Conservation (phyloP, 257 asterid species). For the Nicotiana tabacum region DNA sequence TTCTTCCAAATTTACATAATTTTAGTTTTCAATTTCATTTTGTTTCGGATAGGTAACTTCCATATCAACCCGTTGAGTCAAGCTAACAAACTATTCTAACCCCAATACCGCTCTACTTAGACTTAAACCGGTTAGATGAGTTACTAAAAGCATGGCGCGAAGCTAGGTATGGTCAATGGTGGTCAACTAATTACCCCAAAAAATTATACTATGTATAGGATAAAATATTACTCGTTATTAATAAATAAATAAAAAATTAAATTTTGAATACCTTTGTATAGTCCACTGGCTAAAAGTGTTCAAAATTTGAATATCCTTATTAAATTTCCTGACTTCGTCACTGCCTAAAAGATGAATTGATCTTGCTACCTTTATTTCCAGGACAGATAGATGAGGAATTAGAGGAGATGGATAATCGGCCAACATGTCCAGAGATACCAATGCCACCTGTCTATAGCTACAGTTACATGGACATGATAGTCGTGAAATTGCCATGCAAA, state of each 20-base stretch:
- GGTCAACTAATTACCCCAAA: no score
- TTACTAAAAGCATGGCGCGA: neutral
- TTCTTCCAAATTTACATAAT: neutral
- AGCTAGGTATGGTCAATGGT: no score
- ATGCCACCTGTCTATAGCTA: slow-evolving; percentile 49
- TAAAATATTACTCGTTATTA: no score
- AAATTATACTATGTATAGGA: no score
- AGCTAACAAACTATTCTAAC: neutral
- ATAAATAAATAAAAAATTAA: no score
- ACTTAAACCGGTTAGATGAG: neutral
- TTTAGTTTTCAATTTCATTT: neutral
- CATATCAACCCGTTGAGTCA: neutral
- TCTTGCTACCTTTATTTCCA: neutral
- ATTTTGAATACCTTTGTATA: no score
- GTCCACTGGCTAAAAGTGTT: no score
- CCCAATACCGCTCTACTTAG: neutral
- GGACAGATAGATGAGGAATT: slow-evolving; percentile 87
- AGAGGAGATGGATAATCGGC: slow-evolving; percentile 56
- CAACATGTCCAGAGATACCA: slow-evolving; percentile 81
- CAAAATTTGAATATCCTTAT: no score
- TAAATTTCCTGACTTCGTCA: no score
- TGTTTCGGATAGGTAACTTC: neutral
- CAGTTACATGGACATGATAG: slow-evolving; percentile 51
- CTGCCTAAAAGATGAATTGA: neutral
- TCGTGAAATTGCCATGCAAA: slow-evolving; percentile 64